Evolutionary conservation across 441 rosid genomes (phyloP).

Genomic region (Brassica hybrid): DNA sequence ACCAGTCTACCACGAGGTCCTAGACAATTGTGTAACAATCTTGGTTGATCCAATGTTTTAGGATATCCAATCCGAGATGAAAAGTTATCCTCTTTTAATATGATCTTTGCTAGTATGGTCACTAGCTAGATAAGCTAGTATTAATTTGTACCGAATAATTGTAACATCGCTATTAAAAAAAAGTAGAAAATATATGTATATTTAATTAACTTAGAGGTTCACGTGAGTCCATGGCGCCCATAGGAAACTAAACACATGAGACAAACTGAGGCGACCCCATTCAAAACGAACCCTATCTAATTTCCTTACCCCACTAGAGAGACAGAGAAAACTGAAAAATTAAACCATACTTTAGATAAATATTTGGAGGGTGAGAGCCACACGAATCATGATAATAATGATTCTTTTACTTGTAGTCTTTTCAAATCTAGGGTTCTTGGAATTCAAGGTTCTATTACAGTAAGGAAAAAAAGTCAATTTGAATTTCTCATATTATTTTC

Average conservation of each 20-base stretch:
- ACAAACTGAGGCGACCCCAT: slow-evolving; percentile 52
- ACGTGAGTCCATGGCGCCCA: slow-evolving; percentile 63
- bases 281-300: slow-evolving; percentile 55
- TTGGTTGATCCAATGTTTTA: neutral
- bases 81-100: neutral
- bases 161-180: slow-evolving; percentile 11
- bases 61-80: slow-evolving; percentile 10
- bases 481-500: slow-evolving; percentile 12
- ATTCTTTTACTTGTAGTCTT: slow-evolving; percentile 39
- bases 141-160: neutral
- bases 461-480: slow-evolving; percentile 31
- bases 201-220: slow-evolving; percentile 48
- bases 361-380: slow-evolving; percentile 43
- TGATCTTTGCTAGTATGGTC: neutral
- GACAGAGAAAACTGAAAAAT: neutral
- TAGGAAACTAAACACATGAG: slow-evolving; percentile 46
- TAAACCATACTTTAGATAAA: slow-evolving; percentile 6
- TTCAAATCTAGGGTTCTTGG: slow-evolving; percentile 40
- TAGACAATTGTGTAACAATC: neutral
- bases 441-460: slow-evolving; percentile 29
- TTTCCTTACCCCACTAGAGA: slow-evolving; percentile 29
- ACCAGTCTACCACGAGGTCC: no score
- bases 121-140: neutral
- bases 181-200: neutral
- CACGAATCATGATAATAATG: slow-evolving; percentile 41